Base-by-base conservation (phyloP, 106 monocot genomes). In the Phalaenopsis equestris region DNA sequence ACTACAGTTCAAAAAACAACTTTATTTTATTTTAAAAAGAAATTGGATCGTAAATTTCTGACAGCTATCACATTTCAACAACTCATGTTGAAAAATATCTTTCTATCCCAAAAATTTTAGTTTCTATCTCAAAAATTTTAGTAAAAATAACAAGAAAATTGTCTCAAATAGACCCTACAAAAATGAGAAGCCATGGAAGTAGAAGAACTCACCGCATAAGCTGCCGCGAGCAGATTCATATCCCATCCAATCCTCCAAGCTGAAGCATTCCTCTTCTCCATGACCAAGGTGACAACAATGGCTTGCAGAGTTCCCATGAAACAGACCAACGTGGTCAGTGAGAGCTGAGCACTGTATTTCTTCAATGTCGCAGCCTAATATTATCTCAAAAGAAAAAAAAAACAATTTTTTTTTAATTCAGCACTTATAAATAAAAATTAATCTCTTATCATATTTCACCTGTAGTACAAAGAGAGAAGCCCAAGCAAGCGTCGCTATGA, bases 211-310 rank as follows among this genome's bases (percentile, higher is more conserved):
- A 93, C 93, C 55, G 93, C 93, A 79, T 99, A 99, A n/a, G 94
- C 98, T 46, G 98, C 98, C 18, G 98, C 92, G 77, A 99, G 92
- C 73, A 99, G 94, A 89, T 99, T 93, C 86, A 99, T 90, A 85
- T 99, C 94, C 72, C 84, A 99, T 24, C 98, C 98, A 21, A 99
- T 91, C 68, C 24, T 77, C 98, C 98, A 99, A 14, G 56, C 89
- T 7, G 89, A 87, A 19, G 77, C 76, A 57, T 83, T 86, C 80
- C 84, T 87, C 82, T 84, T 87, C 84, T 99, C 94, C 98, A 94
- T 87, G n/a, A 87, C 88, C 36, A 99, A 81, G 72, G 94, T 91
- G 81, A 94, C 94, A 11, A 81, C 98, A 76, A 87, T 86, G 81
- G 94, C 90, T 86, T 98, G 97, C 18, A 98, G 82, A 11, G 97